Evolutionary conservation across 148 eudicot genomes (phyloP).

Genomic region (Pharnaceum exiguum): DNA sequence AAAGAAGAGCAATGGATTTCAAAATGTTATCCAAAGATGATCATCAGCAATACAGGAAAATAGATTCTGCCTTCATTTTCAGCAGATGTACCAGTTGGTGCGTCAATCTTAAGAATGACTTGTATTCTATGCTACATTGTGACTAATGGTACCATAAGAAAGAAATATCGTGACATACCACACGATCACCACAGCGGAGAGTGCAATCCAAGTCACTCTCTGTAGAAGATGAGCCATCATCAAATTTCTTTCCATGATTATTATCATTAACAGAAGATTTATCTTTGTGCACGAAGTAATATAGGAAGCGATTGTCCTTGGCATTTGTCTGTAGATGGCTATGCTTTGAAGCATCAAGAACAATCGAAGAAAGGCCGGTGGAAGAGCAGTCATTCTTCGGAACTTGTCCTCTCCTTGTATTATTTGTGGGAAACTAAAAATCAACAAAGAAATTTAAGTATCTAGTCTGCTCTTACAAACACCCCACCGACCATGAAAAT

Average conservation of each 20-base stretch:
- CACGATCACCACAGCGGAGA: constrained; percentile 80
- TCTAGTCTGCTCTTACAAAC: neutral
- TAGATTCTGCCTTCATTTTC: too few relatives aligned
- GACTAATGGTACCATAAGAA: neutral
- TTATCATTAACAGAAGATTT: constrained; percentile 14
- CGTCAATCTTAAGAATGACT: neutral
- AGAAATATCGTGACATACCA: constrained; percentile 42
- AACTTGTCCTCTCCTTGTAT: constrained; percentile 35
- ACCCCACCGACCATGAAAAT: neutral
- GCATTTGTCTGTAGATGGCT: constrained; percentile 23
- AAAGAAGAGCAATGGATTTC: too few relatives aligned
- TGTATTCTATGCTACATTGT: too few relatives aligned
- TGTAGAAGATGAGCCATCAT: constrained; percentile 26
- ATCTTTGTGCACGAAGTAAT: constrained; percentile 66
- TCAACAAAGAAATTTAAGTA: constrained; percentile 6
- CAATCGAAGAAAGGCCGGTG: constrained; percentile 52
- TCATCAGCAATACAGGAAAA: too few relatives aligned
- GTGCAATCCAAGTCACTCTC: constrained; percentile 40
- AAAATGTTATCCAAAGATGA: too few relatives aligned
- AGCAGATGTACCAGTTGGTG: too few relatives aligned
- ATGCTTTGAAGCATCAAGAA: constrained; percentile 70
- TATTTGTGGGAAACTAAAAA: constrained; percentile 48
- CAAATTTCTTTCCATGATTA: constrained; percentile 20
- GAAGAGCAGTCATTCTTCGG: constrained; percentile 35
- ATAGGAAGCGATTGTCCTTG: constrained; percentile 52